These are phyloP conservation scores for Botrytis cinerea DNA, from an alignment of 2,329 filamentous ascomycete species.

Conservation along the genomic window DNA sequence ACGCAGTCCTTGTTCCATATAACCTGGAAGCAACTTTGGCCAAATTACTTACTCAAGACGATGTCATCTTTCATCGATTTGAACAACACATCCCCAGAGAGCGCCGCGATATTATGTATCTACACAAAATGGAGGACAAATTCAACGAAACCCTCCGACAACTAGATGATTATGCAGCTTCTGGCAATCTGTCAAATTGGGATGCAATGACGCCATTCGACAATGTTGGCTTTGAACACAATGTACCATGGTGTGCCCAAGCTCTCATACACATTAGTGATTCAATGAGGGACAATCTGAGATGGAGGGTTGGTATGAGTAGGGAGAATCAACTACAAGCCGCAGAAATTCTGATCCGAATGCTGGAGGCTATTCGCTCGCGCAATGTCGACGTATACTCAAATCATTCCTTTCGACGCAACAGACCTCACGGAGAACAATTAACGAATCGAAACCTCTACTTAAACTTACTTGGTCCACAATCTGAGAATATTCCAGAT, in stretches of 20 bases:
- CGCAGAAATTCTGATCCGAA: constrained; percentile 33
- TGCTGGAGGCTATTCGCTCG: constrained; percentile 35
- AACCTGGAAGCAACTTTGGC: constrained; percentile 38
- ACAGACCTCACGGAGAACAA: constrained; percentile 32
- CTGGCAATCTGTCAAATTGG: constrained; percentile 31
- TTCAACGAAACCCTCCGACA: constrained; percentile 29
- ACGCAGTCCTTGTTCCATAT: constrained; percentile 28
- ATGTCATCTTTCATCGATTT: constrained; percentile 35
- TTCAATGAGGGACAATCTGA: constrained; percentile 31
- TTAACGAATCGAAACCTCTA: constrained; percentile 38
- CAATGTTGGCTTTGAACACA: constrained; percentile 26
- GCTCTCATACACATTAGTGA: constrained; percentile 35
- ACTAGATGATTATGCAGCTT: constrained; percentile 34
- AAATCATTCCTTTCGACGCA: constrained; percentile 29
- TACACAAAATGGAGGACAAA: constrained; percentile 35
- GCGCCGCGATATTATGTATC: constrained; percentile 34
- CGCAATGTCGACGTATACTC: constrained; percentile 36
- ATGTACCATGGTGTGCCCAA: constrained; percentile 37
- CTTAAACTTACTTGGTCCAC: constrained; percentile 35
- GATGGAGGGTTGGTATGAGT: constrained; percentile 31
- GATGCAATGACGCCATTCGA: constrained; percentile 12
- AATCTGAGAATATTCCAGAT: constrained; percentile 28
- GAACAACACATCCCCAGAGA: constrained; percentile 32
- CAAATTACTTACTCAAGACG: constrained; percentile 35
- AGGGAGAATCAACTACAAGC: constrained; percentile 31